Base-by-base conservation (phyloP, 257 asterid species). In the Lithospermum erythrorhizon region DNA sequence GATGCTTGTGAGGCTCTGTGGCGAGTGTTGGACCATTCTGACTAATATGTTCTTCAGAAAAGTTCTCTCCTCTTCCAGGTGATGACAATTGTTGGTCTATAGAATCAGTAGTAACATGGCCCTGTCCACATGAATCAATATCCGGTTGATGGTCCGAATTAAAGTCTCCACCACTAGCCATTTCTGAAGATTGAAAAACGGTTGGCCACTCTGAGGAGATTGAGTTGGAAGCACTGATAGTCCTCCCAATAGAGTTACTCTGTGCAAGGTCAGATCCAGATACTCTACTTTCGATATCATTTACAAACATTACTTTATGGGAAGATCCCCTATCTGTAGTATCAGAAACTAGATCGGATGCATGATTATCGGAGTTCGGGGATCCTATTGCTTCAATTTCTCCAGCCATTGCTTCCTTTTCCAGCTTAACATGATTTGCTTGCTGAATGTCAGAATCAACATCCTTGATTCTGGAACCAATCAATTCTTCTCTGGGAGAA, bases 1-100 rank as follows among this genome's bases (percentile, higher is more conserved):
- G 79, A 72, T 77, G 77, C 65, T 74, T 78, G 58, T 63, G 73
- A 68, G 82, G 55, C 61, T 76, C 90, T 0, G 53, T 29, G 52
- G 67, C 66, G 75, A 62, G 59, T 65, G 66, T 70, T 68, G 63
- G 54, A 30, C 61, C 64, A 69, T 73, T 77, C 60, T 72, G 73
- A 63, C 45, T 59, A 58, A 55, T 61, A 25, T 65, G 70, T 68
- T 62, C 49, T 71, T 62, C 70, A 37, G 75, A 70, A 20, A 27
- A 51, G 61, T 53, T 57, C 9, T 66, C 76, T 58, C 70, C 45
- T 68, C 72, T 67, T 70, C 57, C 64, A 24, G 76, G 76, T 55
- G 72, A 45, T 53, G 79, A 66, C 29, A 57, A 35, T 19, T 72
- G 62, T 54, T 71, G 65, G 41, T 72, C 61, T 74, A 68, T 70